A percentile compares a stretch with the other conserved stretches of the same genome.
Conservation (phyloP, 495 filamentous ascomycete species). For the Daldinia grandis region DNA sequence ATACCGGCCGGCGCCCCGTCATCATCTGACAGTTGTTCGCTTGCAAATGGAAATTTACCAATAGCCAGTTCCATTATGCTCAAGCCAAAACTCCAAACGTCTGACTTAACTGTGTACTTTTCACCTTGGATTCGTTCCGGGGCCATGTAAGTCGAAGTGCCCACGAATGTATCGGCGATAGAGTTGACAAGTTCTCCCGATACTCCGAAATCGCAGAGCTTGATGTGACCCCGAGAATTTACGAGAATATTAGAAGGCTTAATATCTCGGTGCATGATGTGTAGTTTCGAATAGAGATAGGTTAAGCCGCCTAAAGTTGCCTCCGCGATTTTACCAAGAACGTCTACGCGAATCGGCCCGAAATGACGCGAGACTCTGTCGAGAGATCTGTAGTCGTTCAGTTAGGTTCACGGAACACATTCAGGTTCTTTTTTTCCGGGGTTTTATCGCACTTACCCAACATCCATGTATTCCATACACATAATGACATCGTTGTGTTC, state of each 20-base stretch:
- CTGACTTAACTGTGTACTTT: conserved; percentile 96
- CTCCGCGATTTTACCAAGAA: conserved; percentile 98
- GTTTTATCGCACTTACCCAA: conserved; percentile 75
- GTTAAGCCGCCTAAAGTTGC: conserved; percentile 92
- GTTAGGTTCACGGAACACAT: conserved; percentile 48
- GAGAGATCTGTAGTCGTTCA: conserved; percentile 70
- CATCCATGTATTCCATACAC: conserved; percentile 99
- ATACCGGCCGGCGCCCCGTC: conserved; percentile 90
- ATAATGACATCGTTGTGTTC: conserved; percentile 95
- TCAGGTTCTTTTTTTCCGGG: not conserved
- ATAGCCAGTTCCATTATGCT: conserved; percentile 96
- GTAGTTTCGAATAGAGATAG: conserved; percentile 92
- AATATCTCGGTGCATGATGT: conserved; percentile 98
- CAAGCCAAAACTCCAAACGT: conserved; percentile 98
- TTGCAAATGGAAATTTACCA: conserved; percentile 91
- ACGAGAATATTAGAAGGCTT: conserved; percentile 97
- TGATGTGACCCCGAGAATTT: conserved; percentile 93
- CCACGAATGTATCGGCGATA: conserved; percentile 96
- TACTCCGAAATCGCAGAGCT: conserved; percentile 97
- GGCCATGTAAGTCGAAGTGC: conserved; percentile 98
- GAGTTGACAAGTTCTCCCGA: conserved; percentile 96
- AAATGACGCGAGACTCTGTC: conserved; percentile 94
- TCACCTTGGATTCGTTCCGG: conserved; percentile 96
- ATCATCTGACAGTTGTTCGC: conserved; percentile 69
- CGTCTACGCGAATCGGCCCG: conserved; percentile 95